phyloP scores from a whole-genome alignment of 352 stramenopile genomes.

The Pythium sukuiense region DNA sequence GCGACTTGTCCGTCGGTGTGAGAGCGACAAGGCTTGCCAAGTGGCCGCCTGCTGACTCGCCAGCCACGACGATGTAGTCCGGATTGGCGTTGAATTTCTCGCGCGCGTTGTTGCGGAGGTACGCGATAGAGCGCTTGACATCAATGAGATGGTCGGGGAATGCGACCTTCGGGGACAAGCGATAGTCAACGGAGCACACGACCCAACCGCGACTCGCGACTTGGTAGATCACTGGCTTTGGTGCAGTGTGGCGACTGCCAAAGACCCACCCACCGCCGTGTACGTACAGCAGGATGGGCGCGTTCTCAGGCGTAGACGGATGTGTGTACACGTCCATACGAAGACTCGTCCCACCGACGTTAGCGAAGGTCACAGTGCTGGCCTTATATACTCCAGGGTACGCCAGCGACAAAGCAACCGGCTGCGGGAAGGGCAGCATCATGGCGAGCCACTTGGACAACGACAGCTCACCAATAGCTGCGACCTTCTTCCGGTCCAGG shows the following conservation, averaged over 20 bases:
- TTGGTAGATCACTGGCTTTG: constrained; percentile 63
- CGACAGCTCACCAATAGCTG: constrained; percentile 46
- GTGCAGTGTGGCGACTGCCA: constrained; percentile 45
- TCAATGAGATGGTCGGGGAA: constrained; percentile 78
- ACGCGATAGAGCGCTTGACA: constrained; percentile 70
- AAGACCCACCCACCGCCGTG: constrained; percentile 78
- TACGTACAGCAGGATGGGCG: constrained; percentile 74
- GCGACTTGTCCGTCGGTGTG: constrained; percentile 55
- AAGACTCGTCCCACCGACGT: constrained; percentile 60
- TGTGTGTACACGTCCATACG: constrained; percentile 80
- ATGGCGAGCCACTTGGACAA: constrained; percentile 56
- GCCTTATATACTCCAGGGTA: constrained; percentile 51
- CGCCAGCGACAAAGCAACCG: constrained; percentile 44
- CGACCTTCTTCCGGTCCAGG: constrained; percentile 31
- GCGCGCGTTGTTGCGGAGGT: constrained; percentile 45
- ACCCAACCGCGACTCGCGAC: constrained; percentile 57
- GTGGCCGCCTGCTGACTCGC: constrained; percentile 72
- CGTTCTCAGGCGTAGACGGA: constrained; percentile 39
- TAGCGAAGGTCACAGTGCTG: constrained; percentile 57
- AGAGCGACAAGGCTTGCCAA: constrained; percentile 71
- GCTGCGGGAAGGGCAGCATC: constrained; percentile 57
- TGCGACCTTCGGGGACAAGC: constrained; percentile 58
- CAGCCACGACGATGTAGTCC: constrained; percentile 67
- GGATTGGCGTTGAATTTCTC: constrained; percentile 52
- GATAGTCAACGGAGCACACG: constrained; percentile 77